Evolutionary conservation across 2,329 filamentous ascomycete genomes (phyloP), one percentile per base, ranked within the genome.

Genomic region (Cryphonectria nitschkei): DNA sequence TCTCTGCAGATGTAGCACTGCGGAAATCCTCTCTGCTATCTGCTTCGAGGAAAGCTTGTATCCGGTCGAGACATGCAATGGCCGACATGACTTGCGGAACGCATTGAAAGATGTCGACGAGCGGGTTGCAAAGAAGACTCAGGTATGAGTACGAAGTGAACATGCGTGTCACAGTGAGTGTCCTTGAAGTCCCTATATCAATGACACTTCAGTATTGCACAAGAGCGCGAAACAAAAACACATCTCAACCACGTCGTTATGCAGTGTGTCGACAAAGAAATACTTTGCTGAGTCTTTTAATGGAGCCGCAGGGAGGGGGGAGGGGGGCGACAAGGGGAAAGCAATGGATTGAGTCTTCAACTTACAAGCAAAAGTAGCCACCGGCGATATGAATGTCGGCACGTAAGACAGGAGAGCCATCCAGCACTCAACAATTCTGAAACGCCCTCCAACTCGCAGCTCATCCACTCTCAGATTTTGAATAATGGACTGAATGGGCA

Each of bases 21-120:
- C 77, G 76, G 37, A 76, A 78, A 60, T 80, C 79, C 37, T 74
- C 60, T 54, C 75, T 74, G 3, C 74, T n/a, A 4, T 74, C 76
- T 46, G 67, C 68, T 69, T 80, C 80, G 0, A 85, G 72, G n/a
- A 81, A 83, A 0, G 68, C 74, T 56, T 83, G 81, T 0, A 84
- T 78, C 2, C 81, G 77, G 34, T 74, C 71, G 7, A 80, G 68
- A 65, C 81, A 82, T 0, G 78, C 75, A 29, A 82, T 52, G 0
- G 76, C 77, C 0, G 79, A 75, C 19, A 82, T 72, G 0, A 82
- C 64, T 0, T 46, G 37, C 0, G 81, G 80, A 3, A 82, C 72
- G 1, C 65, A 71, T 58, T 82, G 78, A 14, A 83, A 78, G 0
- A 83, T 58, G 3, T 58, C 37, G 0, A 74, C 61, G 0, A 84